A percentile compares a stretch with the other conserved stretches of the same genome.
Evolutionary conservation across 768 basidiomycete species (phyloP).

Genomic region (Phaeotremella fagi): DNA sequence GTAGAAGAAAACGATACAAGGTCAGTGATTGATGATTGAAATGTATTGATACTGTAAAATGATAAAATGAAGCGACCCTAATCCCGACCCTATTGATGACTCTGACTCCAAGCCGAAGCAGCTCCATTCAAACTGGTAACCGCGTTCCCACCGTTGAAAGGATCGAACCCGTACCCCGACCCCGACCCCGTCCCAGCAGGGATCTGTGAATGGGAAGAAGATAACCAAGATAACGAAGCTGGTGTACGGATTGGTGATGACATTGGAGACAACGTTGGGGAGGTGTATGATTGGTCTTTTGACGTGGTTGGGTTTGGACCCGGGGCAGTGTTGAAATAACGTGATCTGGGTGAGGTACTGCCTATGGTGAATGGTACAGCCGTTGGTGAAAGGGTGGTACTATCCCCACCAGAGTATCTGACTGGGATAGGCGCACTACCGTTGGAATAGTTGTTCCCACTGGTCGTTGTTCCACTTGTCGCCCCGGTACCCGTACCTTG

Average conservation of each 20-base stretch:
- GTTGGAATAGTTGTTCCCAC: too few relatives aligned
- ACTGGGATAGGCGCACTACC: neutral
- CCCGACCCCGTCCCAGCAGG: conserved; percentile 10
- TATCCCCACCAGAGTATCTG: conserved; percentile 8
- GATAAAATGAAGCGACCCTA: neutral
- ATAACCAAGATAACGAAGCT: conserved; percentile 26
- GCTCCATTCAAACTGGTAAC: conserved; percentile 28
- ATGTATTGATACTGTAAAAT: neutral
- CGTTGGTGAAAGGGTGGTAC: conserved; percentile 33
- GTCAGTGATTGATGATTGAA: too few relatives aligned
- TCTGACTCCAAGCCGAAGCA: conserved; percentile 26
- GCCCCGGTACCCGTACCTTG: neutral
- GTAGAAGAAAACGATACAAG: too few relatives aligned
- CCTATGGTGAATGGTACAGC: conserved; percentile 37
- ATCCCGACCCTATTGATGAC: neutral
- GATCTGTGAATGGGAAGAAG: conserved; percentile 8
- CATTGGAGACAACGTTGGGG: conserved; percentile 24
- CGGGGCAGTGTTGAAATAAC: conserved; percentile 9
- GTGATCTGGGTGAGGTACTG: conserved; percentile 22
- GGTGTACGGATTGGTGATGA: conserved; percentile 32
- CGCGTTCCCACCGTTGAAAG: conserved; percentile 5
- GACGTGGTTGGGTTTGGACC: conserved; percentile 8
- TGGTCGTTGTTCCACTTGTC: too few relatives aligned
- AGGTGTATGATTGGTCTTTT: too few relatives aligned
- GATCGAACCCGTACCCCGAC: conserved; percentile 9